Base-by-base conservation (phyloP, 495 filamentous ascomycete genomes). In the Antarctomyces pellizariae region DNA sequence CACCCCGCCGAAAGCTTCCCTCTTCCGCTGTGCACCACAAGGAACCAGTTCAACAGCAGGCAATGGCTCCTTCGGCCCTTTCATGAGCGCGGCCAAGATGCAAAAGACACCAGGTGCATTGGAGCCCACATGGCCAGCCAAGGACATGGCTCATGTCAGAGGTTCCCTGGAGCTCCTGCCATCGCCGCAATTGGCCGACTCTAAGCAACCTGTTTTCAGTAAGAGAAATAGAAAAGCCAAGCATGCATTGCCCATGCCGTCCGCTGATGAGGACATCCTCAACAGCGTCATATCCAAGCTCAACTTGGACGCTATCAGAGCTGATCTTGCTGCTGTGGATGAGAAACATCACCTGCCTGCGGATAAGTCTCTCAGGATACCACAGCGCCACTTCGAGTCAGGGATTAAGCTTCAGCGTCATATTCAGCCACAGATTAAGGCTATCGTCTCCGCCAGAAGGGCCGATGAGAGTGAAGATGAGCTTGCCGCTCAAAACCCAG, bases 51-150 rank as follows among this genome's bases (percentile, higher is more conserved):
- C n/a, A n/a, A n/a, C n/a, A n/a, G n/a, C n/a, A n/a, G n/a, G n/a
- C n/a, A n/a, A n/a, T n/a, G n/a, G n/a, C n/a, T n/a, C n/a, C n/a
- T n/a, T n/a, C n/a, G n/a, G 30, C 13, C 22, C 36, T 15, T 42
- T 36, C 24, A 37, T 33, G 31, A 42, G 21, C 28, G 42, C 35
- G 27, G 54, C 36, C 22, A 46, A 32, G 43, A 50, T 39, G 33
- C 36, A 61, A 1, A 74, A 64, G 35, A 54, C 64, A 24, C 60
- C 70, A 0, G 71, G 71, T 5, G 53, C 64, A 15, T 37, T 61
- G 19, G 49, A 69, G 16, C 57, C 73, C 8, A 50, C 69, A 22
- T 86, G 77, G 77, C 77, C 77, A 16, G 66, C 67, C 27, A 52
- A 49, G 39, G 71, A 53, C 13, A 59, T 71, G 36, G 38, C 56